Percentiles rank a stretch among this genome's conserved stretches.
Conservation (phyloP, 495 filamentous ascomycete genomes). For the Pseudomonodictys pantanalensis region DNA sequence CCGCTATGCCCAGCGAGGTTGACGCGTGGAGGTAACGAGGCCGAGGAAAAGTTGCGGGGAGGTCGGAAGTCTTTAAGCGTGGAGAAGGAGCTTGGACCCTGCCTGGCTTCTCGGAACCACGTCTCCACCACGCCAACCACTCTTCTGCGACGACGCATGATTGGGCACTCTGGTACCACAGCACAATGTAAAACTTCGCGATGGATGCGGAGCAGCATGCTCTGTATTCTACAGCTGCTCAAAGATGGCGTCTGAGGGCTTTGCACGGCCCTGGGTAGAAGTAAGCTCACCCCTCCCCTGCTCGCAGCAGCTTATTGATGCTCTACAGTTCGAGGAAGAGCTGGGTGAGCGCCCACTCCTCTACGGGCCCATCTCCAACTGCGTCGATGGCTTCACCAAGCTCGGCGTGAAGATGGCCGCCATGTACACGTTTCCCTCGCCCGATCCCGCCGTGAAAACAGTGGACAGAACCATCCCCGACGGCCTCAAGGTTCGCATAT, state of each 20-base stretch:
- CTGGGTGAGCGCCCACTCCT: constrained; percentile 29
- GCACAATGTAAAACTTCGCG: not conserved
- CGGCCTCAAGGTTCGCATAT: constrained; percentile 23
- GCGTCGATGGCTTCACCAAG: constrained; percentile 20
- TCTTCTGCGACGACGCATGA: not conserved
- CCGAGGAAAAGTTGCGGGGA: constrained; percentile 23
- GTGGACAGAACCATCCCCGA: constrained; percentile 21
- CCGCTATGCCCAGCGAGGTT: constrained; percentile 13
- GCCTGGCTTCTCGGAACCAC: not conserved
- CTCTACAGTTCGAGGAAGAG: constrained; percentile 31
- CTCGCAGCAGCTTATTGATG: constrained; percentile 3
- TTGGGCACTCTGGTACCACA: not conserved
- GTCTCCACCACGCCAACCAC: not conserved
- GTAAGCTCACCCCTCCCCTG: not conserved
- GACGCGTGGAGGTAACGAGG: not conserved
- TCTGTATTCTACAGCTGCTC: not conserved
- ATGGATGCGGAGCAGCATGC: constrained; percentile 6
- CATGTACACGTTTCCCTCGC: constrained; percentile 28
- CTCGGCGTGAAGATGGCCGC: constrained; percentile 22
- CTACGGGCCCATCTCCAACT: constrained; percentile 14
- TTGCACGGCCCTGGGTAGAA: constrained; percentile 28
- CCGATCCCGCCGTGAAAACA: constrained; percentile 28
- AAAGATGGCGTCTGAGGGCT: constrained; percentile 24
- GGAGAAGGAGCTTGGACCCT: constrained; percentile 19
- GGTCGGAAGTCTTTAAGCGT: constrained; percentile 17